Percentiles rank a stretch among this genome's conserved stretches.
Evolutionary conservation across 805 yeast species (phyloP).

Genomic region (Grigorovia transvaalensis): DNA sequence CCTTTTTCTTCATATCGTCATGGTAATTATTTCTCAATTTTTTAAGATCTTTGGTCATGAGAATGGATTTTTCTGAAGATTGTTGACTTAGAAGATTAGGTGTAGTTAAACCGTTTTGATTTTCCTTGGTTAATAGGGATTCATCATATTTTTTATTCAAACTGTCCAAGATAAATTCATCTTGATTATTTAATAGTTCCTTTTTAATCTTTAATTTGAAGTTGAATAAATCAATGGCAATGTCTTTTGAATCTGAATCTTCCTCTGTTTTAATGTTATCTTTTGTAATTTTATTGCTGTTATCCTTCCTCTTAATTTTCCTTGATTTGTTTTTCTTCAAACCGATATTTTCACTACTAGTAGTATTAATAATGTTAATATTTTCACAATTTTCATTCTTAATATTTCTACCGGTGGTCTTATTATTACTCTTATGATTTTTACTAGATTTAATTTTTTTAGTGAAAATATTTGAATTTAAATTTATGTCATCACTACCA

Average conservation of each 20-base stretch:
- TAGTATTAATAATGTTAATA: not conserved
- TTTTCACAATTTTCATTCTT: not conserved
- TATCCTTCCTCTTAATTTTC: not conserved
- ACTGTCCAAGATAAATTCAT: not conserved
- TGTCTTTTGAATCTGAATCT: not conserved
- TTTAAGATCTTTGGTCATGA: not conserved
- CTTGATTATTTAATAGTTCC: not conserved
- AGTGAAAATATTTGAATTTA: not conserved
- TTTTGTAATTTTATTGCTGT: not conserved
- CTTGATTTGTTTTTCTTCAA: no score
- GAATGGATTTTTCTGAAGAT: not conserved
- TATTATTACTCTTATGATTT: not conserved
- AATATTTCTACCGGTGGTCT: not conserved
- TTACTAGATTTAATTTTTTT: not conserved
- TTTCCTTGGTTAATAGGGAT: not conserved
- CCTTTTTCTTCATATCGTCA: not conserved
- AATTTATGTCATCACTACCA: not conserved
- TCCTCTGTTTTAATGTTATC: not conserved
- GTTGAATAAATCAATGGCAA: not conserved
- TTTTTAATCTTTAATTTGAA: not conserved
- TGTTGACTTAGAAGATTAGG: not conserved
- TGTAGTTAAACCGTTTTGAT: not conserved
- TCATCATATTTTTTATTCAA: not conserved
- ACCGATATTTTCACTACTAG: not conserved
- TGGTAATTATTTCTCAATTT: not conserved